Evolutionary conservation across 148 eudicot species (phyloP).

Genomic region (Gaultheria prostrata): DNA sequence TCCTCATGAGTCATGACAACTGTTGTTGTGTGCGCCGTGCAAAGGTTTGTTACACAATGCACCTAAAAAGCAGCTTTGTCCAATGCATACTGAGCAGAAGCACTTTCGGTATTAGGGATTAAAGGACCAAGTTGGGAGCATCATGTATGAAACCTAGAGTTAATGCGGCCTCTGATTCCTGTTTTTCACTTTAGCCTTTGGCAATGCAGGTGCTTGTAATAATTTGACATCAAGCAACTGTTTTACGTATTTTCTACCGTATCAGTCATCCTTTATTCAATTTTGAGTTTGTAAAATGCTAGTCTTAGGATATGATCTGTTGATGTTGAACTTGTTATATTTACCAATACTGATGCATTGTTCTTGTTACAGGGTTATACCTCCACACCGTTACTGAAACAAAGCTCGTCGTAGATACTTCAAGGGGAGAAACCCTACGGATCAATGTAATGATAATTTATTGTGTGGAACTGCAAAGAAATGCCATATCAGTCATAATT

Average conservation of each 20-base stretch:
- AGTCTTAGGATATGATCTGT: not conserved
- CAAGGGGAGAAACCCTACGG: constrained; percentile 77
- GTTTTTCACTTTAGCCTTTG: not conserved
- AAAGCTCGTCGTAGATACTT: constrained; percentile 80
- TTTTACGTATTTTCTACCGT: not conserved
- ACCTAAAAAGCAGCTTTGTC: not conserved
- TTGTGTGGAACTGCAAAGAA: not conserved
- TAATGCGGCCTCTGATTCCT: not conserved
- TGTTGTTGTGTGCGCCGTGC: not conserved
- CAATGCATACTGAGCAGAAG: no score
- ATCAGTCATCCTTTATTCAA: not conserved
- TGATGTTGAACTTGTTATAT: constrained; percentile 7
- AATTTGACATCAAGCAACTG: not conserved
- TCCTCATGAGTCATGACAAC: not conserved
- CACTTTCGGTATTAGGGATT: no score
- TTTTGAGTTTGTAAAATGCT: not conserved
- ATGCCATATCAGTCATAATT: not conserved
- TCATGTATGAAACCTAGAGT: not conserved
- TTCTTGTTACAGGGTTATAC: constrained; percentile 57
- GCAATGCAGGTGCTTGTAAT: not conserved
- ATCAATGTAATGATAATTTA: constrained; percentile 55
- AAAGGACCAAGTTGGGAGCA: not conserved
- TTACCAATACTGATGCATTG: constrained; percentile 1
- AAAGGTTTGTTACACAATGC: not conserved
- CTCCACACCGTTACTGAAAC: constrained; percentile 64